phyloP scores from a whole-genome alignment of 208 protist species.

The Crithidia sp. region DNA sequence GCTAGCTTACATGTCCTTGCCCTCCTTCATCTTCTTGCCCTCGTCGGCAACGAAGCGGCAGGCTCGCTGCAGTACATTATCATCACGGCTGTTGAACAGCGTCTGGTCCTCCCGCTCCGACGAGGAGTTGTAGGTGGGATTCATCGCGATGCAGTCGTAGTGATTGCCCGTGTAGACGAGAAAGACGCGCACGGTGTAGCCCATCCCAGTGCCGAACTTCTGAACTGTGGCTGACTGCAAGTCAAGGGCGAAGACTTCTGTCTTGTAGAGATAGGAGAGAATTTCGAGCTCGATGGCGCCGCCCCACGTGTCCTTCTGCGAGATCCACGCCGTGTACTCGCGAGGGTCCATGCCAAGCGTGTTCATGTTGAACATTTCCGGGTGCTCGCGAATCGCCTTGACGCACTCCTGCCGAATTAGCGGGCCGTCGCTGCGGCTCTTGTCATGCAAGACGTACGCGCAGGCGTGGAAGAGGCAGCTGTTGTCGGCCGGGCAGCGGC shows the following conservation, averaged over 20 bases:
- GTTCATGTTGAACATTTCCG: slow-evolving; percentile 74
- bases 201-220: slow-evolving; percentile 81
- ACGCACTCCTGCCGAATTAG: slow-evolving; percentile 85
- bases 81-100: slow-evolving; percentile 84
- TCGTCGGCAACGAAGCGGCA: slow-evolving; percentile 85
- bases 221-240: slow-evolving; percentile 79
- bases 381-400: slow-evolving; percentile 65
- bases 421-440: slow-evolving; percentile 73
- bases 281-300: slow-evolving; percentile 93
- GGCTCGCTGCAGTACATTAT: slow-evolving; percentile 74
- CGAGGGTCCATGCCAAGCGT: slow-evolving; percentile 69
- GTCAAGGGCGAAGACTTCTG: slow-evolving; percentile 91
- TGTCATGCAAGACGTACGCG: slow-evolving; percentile 91
- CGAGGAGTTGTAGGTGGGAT: slow-evolving; percentile 65
- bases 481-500: slow-evolving; percentile 93
- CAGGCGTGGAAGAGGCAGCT: slow-evolving; percentile 95
- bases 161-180: slow-evolving; percentile 95
- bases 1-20: slow-evolving; percentile 4
- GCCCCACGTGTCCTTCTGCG: slow-evolving; percentile 84
- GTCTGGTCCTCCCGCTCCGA: slow-evolving; percentile 85
- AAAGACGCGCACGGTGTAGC: slow-evolving; percentile 84
- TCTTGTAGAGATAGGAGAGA: slow-evolving; percentile 83
- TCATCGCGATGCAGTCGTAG: slow-evolving; percentile 94
- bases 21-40: slow-evolving; percentile 42
- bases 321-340: slow-evolving; percentile 81